phyloP scores from a whole-genome alignment of 176 grass and related monocot genomes.

The Olyra latifolia region DNA sequence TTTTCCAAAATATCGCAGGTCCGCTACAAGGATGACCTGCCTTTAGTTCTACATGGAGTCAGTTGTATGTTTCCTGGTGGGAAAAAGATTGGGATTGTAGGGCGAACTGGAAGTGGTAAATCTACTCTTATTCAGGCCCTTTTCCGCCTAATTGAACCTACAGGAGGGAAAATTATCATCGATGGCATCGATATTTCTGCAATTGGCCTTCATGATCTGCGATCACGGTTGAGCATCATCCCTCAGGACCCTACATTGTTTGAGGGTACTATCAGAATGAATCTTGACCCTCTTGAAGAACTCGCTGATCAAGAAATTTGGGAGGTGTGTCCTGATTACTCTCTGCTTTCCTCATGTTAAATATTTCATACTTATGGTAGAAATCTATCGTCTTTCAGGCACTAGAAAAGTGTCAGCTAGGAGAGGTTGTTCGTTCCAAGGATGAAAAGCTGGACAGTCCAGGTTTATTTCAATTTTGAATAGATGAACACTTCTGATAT shows the following conservation, averaged over 20 bases:
- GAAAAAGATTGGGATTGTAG: slow-evolving; percentile 95
- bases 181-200: slow-evolving; percentile 69
- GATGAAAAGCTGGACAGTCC: slow-evolving; percentile 75
- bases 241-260: slow-evolving; percentile 97
- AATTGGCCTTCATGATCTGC: slow-evolving; percentile 91
- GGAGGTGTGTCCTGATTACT: slow-evolving; percentile 54
- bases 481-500: not conserved
- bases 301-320: slow-evolving; percentile 79
- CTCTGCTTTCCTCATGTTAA: slow-evolving; percentile 22
- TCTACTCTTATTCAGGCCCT: slow-evolving; percentile 99
- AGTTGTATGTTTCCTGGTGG: slow-evolving; percentile 84
- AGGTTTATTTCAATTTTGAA: slow-evolving; percentile 49
- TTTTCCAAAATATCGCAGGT: slow-evolving; percentile 47
- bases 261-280: slow-evolving; percentile 90
- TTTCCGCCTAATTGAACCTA: slow-evolving; percentile 91
- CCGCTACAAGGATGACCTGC: slow-evolving; percentile 91
- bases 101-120: slow-evolving; percentile 98
- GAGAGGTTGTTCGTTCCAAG: slow-evolving; percentile 72
- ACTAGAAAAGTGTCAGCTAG: slow-evolving; percentile 96
- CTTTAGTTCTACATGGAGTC: slow-evolving; percentile 77
- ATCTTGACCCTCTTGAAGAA: slow-evolving; percentile 92
- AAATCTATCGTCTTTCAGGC: slow-evolving; percentile 48
- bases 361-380: slow-evolving; percentile 18
- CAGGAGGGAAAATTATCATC: slow-evolving; percentile 75
- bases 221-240: slow-evolving; percentile 88